These are phyloP conservation scores for Helicocarpus griseus DNA, from an alignment of 2,329 filamentous ascomycete species.

Conservation along the genomic window DNA sequence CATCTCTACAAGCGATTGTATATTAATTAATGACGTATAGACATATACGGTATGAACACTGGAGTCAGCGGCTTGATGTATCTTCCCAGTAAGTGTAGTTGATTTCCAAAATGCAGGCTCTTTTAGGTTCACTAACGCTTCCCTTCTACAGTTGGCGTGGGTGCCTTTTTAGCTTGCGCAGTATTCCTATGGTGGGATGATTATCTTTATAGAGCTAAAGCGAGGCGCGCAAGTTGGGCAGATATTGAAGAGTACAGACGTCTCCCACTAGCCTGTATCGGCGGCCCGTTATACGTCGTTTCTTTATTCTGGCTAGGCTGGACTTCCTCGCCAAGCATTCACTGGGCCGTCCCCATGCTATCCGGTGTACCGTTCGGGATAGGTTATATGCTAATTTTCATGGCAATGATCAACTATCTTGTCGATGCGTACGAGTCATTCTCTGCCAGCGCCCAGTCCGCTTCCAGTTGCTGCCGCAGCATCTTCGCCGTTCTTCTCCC, in stretches of 20 bases:
- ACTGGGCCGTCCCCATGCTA: constrained; percentile 43
- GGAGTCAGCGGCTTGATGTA: constrained; percentile 11
- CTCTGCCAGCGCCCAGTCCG: constrained; percentile 48
- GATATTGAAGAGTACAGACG: constrained; percentile 46
- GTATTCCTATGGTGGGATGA: constrained; percentile 60
- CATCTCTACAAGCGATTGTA: neutral
- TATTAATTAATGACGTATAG: constrained; percentile 9
- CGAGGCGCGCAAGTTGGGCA: constrained; percentile 45
- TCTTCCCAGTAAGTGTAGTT: constrained; percentile 10
- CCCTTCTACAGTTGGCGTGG: constrained; percentile 43
- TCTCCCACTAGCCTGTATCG: constrained; percentile 61
- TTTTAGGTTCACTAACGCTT: neutral
- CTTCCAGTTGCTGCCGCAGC: constrained; percentile 43
- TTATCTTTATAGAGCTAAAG: constrained; percentile 46
- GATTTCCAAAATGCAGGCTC: constrained; percentile 5
- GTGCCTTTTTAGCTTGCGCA: constrained; percentile 49
- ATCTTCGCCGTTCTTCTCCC: constrained; percentile 50
- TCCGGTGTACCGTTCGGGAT: constrained; percentile 55
- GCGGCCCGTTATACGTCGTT: constrained; percentile 49
- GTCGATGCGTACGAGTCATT: constrained; percentile 60
- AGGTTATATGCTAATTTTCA: constrained; percentile 54
- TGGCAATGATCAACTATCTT: constrained; percentile 56
- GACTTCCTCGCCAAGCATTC: constrained; percentile 23
- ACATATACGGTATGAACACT: constrained; percentile 11
- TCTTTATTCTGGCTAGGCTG: constrained; percentile 26